Conservation (phyloP, 2,329 filamentous ascomycete genomes). For the Zymoseptoria brevis region DNA sequence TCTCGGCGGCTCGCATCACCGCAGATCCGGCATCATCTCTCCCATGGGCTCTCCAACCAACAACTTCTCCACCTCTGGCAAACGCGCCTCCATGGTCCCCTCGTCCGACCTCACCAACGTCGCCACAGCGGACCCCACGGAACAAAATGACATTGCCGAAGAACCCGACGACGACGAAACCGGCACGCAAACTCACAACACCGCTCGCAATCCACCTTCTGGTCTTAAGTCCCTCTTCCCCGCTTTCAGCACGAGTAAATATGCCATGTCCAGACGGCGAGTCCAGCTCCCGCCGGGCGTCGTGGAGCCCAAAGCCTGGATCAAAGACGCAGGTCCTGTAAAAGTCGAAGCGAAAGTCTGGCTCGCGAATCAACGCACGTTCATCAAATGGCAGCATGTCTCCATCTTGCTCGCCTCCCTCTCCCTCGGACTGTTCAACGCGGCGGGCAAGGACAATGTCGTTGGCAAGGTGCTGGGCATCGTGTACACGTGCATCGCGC, state of each 20-base stretch:
- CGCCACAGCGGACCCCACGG: slow-evolving; percentile 17
- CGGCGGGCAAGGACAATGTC: slow-evolving; percentile 65
- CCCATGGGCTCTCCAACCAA: slow-evolving; percentile 57
- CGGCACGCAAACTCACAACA: slow-evolving; percentile 27
- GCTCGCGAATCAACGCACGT: slow-evolving; percentile 96
- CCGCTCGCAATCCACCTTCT: slow-evolving; percentile 33
- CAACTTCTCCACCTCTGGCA: slow-evolving; percentile 42
- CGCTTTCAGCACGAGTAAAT: slow-evolving; percentile 67
- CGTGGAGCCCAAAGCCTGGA: slow-evolving; percentile 73
- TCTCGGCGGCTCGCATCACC: slow-evolving; percentile 27
- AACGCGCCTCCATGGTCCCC: not conserved
- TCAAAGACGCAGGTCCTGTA: slow-evolving; percentile 89
- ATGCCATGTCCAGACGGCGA: slow-evolving; percentile 49
- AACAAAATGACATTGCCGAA: slow-evolving; percentile 33
- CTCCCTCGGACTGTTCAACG: slow-evolving; percentile 79
- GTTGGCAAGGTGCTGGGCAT: slow-evolving; percentile 72
- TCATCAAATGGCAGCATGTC: slow-evolving; percentile 98
- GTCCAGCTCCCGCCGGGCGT: slow-evolving; percentile 73
- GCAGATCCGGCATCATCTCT: slow-evolving; percentile 57
- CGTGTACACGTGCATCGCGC: slow-evolving; percentile 71
- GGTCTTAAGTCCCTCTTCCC: slow-evolving; percentile 67
- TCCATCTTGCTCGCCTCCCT: slow-evolving; percentile 77
- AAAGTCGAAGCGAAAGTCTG: slow-evolving; percentile 97
- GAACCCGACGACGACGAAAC: slow-evolving; percentile 44
- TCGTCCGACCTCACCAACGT: slow-evolving; percentile 2